Base-by-base conservation (phyloP, 2,329 filamentous ascomycete species). In the Monascus ruber region DNA sequence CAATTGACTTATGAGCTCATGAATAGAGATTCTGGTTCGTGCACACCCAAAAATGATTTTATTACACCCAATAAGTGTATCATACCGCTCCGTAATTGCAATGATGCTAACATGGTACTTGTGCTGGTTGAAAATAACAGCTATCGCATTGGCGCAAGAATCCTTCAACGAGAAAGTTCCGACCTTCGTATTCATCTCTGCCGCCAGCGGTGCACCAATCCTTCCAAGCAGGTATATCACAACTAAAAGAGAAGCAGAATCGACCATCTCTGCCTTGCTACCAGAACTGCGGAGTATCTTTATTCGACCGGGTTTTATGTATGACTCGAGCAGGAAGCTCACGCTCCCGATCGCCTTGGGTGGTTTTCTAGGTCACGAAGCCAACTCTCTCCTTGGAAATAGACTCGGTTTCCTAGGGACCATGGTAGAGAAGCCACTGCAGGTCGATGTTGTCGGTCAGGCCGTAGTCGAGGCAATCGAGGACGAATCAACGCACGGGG, bases 1-100 rank as follows among this genome's bases (percentile, higher is more conserved):
- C 83, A 91, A 64, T 71, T 94, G 53, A 95, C 89, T 11, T 98
- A 98, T 68, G 91, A 96, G 68, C 73, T 87, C 44, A 95, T 98
- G 86, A 98, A 98, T 66, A 77, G 91, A 41, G 89, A 96, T 65
- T 74, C 74, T 33, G 72, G 72, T 74, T 54, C 27, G 57, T 54
- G 36, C 26, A 35, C 24, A 28, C 26, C 28, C 17, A 17, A 17
- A 17, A 17, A 17, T 17, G 17, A 17, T 2, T 17, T 17, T 17
- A 17, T 17, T 17, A 17, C 3, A 17, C 17, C 17, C 17, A 17
- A 17, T 17, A 17, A 17, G 17, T 17, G 17, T 17, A 17, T 17
- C 17, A 17, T 17, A 17, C 17, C 17, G 17, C 17, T 17, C 17
- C 17, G 17, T 17, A 17, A 17, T 17, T 17, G 17, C 17, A 17